Evolutionary conservation across 495 filamentous ascomycete genomes (phyloP).

Genomic region (Penicillium coprophilum): DNA sequence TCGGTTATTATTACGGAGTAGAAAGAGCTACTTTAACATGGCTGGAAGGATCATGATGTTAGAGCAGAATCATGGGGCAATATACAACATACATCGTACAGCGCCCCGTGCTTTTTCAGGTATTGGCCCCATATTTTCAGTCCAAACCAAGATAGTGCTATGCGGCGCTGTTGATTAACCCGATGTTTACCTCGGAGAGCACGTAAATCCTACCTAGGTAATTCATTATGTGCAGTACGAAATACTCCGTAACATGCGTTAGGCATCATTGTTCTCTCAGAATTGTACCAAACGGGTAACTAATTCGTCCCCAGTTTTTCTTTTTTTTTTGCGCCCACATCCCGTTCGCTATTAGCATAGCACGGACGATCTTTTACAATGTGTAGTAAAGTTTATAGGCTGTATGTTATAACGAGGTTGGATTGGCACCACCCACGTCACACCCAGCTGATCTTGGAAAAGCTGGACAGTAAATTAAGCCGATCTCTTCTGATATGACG

Average conservation of each 20-base stretch:
- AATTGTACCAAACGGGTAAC: neutral
- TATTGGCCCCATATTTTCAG: neutral
- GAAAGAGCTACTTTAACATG: neutral
- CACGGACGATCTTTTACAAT: conserved; percentile 5
- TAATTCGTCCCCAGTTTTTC: neutral
- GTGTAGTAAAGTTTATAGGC: no score
- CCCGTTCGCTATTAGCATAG: neutral
- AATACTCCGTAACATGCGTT: neutral
- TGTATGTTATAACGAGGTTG: neutral
- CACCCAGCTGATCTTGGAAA: no score
- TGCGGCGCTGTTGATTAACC: neutral
- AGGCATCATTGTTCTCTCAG: neutral
- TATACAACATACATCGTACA: neutral
- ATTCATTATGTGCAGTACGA: neutral
- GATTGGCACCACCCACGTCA: no score
- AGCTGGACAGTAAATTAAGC: no score
- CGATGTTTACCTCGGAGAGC: no score
- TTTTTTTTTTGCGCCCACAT: neutral
- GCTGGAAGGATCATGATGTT: neutral
- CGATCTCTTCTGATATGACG: no score
- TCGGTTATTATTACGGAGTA: neutral
- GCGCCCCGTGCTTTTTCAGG: neutral
- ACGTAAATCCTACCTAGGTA: no score
- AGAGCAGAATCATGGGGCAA: neutral
- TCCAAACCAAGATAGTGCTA: neutral